phyloP scores from a whole-genome alignment of 768 basidiomycete genomes.

The Leucocoprinus sp. region DNA sequence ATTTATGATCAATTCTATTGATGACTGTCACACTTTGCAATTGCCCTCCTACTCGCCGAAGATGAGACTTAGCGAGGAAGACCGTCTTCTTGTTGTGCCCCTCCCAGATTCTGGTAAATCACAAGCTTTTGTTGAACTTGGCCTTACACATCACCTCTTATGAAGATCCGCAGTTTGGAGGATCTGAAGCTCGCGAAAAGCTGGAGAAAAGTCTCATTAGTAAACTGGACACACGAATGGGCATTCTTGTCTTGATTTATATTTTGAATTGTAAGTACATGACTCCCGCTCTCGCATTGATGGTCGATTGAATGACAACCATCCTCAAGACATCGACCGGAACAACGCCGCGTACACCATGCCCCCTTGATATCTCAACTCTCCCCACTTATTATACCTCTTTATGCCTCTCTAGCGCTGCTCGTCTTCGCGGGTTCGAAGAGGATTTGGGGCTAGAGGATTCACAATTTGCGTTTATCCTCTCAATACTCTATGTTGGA shows the following conservation, averaged over 20 bases:
- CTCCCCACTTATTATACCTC: background rate
- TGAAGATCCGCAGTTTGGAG: constrained; percentile 20
- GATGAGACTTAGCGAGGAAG: constrained; percentile 6
- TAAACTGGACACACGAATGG: constrained; percentile 46
- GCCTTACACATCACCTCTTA: constrained; percentile 15
- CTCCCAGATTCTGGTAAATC: constrained; percentile 7
- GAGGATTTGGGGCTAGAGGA: constrained; percentile 48
- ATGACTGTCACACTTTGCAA: background rate
- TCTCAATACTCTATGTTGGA: constrained; percentile 59
- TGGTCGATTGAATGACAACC: background rate
- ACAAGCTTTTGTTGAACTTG: background rate
- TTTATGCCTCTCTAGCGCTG: constrained; percentile 38
- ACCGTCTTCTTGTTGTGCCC: constrained; percentile 8
- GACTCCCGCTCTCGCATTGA: background rate
- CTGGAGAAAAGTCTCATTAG: constrained; percentile 31
- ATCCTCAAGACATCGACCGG: constrained; percentile 51
- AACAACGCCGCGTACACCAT: constrained; percentile 53
- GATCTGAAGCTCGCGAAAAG: constrained; percentile 17
- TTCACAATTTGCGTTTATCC: constrained; percentile 51
- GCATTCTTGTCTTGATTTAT: constrained; percentile 39
- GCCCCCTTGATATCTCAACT: background rate
- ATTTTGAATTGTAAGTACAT: constrained; percentile 32
- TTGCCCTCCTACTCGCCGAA: background rate
- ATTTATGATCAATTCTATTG: constrained; percentile 23
- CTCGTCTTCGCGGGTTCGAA: constrained; percentile 59